Percentiles rank a stretch among this genome's conserved stretches.
Evolutionary conservation across 768 basidiomycete genomes (phyloP).

Genomic region (Russula emetica): DNA sequence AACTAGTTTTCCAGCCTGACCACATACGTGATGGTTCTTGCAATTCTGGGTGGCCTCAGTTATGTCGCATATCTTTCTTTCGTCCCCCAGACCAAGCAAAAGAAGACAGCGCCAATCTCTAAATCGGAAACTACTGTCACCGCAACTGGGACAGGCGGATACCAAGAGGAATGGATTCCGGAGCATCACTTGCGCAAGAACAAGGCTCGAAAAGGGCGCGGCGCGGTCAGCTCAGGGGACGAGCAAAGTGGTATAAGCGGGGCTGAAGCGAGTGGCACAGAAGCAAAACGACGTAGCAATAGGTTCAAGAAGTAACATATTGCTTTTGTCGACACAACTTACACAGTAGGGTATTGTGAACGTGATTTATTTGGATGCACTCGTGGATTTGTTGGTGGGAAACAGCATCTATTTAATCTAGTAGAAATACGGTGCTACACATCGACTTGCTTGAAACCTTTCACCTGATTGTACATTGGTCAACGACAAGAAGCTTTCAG

Average conservation of each 20-base stretch:
- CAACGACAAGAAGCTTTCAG: slow-evolving; percentile 6
- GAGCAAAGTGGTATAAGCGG: slow-evolving; percentile 49
- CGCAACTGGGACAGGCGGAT: slow-evolving; percentile 62
- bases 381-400: neutral
- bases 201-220: slow-evolving; percentile 47
- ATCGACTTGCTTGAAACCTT: slow-evolving; percentile 82
- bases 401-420: neutral
- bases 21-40: slow-evolving; percentile 67
- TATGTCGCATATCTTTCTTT: slow-evolving; percentile 67
- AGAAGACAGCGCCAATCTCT: slow-evolving; percentile 39
- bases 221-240: slow-evolving; percentile 53
- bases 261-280: slow-evolving; percentile 59
- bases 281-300: slow-evolving; percentile 42
- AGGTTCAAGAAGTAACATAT: slow-evolving; percentile 48
- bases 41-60: slow-evolving; percentile 54
- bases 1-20: slow-evolving; percentile 41
- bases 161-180: slow-evolving; percentile 92
- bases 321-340: neutral
- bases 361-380: neutral
- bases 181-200: slow-evolving; percentile 75
- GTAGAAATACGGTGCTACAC: slow-evolving; percentile 32
- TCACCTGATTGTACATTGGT: slow-evolving; percentile 49
- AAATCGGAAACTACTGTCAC: slow-evolving; percentile 55
- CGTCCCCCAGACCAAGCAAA: slow-evolving; percentile 51
- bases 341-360: slow-evolving; percentile 1